Evolutionary conservation across 805 yeast species (phyloP).

Genomic region (Suhomyces sp.): DNA sequence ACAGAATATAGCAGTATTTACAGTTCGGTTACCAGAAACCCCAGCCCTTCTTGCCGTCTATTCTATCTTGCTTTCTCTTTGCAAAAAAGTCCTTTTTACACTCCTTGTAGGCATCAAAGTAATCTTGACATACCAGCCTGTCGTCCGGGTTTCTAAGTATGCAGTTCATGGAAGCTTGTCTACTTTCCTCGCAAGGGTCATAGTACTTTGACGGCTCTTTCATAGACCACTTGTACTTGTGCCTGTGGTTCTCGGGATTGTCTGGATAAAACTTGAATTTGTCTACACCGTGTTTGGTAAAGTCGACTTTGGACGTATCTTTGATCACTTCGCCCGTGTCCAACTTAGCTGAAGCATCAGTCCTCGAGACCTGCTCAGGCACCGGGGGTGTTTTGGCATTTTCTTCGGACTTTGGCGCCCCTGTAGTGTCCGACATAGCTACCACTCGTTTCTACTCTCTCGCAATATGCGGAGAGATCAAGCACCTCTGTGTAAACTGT

Average conservation of each 20-base stretch:
- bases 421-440: neutral
- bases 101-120: constrained; percentile 89
- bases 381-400: neutral
- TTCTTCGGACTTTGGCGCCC: neutral
- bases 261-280: constrained; percentile 79
- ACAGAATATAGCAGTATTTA: neutral
- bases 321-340: constrained; percentile 25
- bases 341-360: neutral
- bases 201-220: constrained; percentile 82
- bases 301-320: constrained; percentile 47
- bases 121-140: constrained; percentile 63
- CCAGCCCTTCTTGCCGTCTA: constrained; percentile 43
- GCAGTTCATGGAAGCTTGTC: constrained; percentile 84
- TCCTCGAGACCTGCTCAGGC: neutral
- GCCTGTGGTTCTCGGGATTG: constrained; percentile 69
- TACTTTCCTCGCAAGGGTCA: constrained; percentile 90
- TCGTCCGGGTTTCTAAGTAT: constrained; percentile 73
- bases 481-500: neutral
- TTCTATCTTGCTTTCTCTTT: constrained; percentile 35
- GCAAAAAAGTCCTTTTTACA: constrained; percentile 61
- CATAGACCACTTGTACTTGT: constrained; percentile 63
- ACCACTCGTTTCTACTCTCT: neutral
- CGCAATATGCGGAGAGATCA: neutral
- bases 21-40: constrained; percentile 30
- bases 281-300: constrained; percentile 52